A percentile compares a stretch with the other conserved stretches of the same genome.
These are phyloP conservation scores for Mycena chlorophos DNA, from an alignment of 768 basidiomycete species.

Conservation along the genomic window DNA sequence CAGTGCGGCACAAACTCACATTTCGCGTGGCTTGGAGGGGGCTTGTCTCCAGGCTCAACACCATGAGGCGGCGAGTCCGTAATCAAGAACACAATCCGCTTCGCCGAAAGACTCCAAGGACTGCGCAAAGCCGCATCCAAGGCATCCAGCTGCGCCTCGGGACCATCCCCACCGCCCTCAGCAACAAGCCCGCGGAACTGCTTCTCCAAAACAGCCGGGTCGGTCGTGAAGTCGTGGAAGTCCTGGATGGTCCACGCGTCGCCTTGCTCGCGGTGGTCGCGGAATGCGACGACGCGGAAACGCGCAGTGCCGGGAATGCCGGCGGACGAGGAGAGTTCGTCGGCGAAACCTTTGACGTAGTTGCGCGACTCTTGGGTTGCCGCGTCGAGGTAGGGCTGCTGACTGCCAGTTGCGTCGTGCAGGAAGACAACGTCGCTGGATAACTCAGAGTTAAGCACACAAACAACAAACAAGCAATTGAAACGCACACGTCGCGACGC, in stretches of 20 bases:
- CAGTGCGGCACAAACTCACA: background rate
- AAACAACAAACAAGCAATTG: background rate
- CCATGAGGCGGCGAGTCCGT: background rate
- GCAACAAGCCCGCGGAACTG: constrained; percentile 40
- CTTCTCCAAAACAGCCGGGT: constrained; percentile 36
- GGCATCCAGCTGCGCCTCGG: constrained; percentile 49
- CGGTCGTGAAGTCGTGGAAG: constrained; percentile 40
- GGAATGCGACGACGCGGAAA: constrained; percentile 50
- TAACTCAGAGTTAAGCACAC: background rate
- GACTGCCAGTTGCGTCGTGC: constrained; percentile 46
- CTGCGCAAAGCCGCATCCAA: background rate
- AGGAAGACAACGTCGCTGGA: constrained; percentile 43
- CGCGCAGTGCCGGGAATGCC: constrained; percentile 36
- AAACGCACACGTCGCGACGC: background rate
- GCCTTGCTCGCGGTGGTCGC: constrained; percentile 53
- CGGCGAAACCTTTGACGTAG: constrained; percentile 30
- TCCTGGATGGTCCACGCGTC: constrained; percentile 45
- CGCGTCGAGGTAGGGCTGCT: constrained; percentile 30
- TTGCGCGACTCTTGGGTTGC: constrained; percentile 5
- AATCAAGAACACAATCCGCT: background rate
- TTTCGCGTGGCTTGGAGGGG: background rate
- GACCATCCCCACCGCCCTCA: constrained; percentile 45
- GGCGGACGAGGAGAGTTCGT: constrained; percentile 31
- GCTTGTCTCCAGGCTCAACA: background rate
- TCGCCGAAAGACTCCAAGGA: background rate